Base-by-base conservation (phyloP, 176 grass and related monocot species). In the Avena eriantha region DNA sequence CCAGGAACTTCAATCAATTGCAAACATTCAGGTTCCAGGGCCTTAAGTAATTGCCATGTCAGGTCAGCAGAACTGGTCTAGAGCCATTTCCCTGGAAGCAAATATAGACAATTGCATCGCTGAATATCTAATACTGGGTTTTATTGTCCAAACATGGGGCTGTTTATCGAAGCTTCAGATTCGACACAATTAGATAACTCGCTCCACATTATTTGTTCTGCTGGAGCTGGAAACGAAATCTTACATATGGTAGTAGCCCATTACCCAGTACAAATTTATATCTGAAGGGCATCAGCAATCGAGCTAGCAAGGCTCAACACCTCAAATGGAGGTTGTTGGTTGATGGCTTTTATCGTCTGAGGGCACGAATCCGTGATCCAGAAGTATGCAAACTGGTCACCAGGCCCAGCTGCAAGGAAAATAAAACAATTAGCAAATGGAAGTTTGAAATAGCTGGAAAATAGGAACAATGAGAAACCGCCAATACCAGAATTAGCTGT, bases 291-390 rank as follows among this genome's bases (percentile, higher is more conserved):
- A 86, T 85, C 86, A 26, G 95, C 90, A 76, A 97, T 94, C 0
- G 90, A 91, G 86, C 88, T 60, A 86, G 93, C 92, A 89, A 98
- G 93, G 86, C 96, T 98, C 69, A 95, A 77, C 56, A 98, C 86
- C 78, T 98, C 96, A 82, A 98, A 98, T 39, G 96, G 93, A 92
- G 86, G 74, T 55, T 58, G 82, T 70, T 95, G 86, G 63, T 69
- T 80, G 48, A 98, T 91, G 47, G 91, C 88, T 82, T 87, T 95
- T 18, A 95, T 90, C 19, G 96, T 98, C 21, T 91, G 80, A 10
- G 92, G 90, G 81, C 95, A 94, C 7, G 95, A 97, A 84, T 97
- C 95, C 0, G 95, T 97, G 72, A 97, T 97, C 95, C 95, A 97
- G 78, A 94, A 97, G 73, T 94, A 91, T 15, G 89, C 65, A 84